Evolutionary conservation across 2,329 filamentous ascomycete species (phyloP), one percentile per base, ranked within the genome.

Genomic region (Alternaria arborescens): DNA sequence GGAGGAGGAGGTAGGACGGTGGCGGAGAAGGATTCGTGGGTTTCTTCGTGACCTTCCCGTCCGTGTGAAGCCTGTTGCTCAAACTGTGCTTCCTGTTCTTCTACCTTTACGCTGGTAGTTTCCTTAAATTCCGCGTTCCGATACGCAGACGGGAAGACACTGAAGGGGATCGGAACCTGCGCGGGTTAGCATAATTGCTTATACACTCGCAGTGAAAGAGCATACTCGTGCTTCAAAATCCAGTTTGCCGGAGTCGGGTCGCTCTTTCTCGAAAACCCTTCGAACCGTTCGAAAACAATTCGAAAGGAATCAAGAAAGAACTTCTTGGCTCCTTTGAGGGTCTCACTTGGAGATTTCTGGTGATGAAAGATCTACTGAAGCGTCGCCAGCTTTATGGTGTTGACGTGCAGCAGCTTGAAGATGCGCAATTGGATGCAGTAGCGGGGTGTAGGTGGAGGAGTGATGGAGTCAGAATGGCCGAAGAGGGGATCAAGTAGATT

Each of bases 131-230:
- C 67, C 66, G 70, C 71, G 87, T 86, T 89, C 84, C 91, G 89
- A 88, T 97, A 98, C 84, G 93, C 92, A 84, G 93, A 97, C 87
- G 94, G 94, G 89, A 98, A 97, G 91, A 97, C 91, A 92, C 93
- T 97, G 90, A 97, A 97, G 86, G 94, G 94, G 85, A 98, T 95
- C 73, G 87, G 94, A 71, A 74, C 73, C 70, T 75, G 67, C 18
- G 30, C 43, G 38, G 50, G 66, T 72, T 53, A 72, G 68, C 58
- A 55, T 30, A 52, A 58, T 40, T 52, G n/a, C 34, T 48, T 32
- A 43, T 55, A 18, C 18, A 42, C 47, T 40, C 18, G 44, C 30
- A 20, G 34, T 18, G 48, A 40, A 22, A 38, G 34, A 51, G 48
- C 69, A 93, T 85, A 97, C 92, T 85, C 93, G 92, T 85, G 94